phyloP scores from a whole-genome alignment of 768 basidiomycete genomes.

The Leucocoprinus sp. region DNA sequence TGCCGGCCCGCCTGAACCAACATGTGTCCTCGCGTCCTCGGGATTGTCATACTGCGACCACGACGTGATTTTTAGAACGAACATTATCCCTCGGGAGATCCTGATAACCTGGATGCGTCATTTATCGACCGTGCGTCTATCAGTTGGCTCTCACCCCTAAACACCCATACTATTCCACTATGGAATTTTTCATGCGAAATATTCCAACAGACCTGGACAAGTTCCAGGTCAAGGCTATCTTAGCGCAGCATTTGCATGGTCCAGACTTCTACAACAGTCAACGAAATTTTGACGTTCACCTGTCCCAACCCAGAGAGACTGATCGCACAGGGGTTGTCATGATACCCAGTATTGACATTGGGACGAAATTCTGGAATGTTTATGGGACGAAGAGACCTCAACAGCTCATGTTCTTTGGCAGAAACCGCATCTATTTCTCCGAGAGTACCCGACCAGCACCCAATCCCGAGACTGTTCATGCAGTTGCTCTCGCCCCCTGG shows the following conservation, averaged over 20 bases:
- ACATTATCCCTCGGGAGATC: no score
- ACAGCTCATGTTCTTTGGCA: conserved; percentile 15
- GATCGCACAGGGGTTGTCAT: conserved; percentile 38
- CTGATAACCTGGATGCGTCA: not conserved
- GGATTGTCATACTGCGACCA: no score
- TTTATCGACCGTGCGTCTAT: not conserved
- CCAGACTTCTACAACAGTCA: conserved; percentile 25
- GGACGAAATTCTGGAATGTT: conserved; percentile 30
- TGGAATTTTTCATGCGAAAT: conserved; percentile 33
- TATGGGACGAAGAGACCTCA: conserved; percentile 12
- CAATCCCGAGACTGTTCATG: conserved; percentile 28
- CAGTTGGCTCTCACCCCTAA: not conserved
- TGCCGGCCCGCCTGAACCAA: not conserved
- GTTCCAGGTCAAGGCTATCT: conserved; percentile 21
- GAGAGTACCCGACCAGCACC: conserved; percentile 17
- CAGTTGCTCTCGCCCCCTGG: conserved; percentile 29
- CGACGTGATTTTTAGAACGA: no score
- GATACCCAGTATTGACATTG: conserved; percentile 35
- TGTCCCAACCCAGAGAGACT: conserved; percentile 30
- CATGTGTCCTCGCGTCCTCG: no score
- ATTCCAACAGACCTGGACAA: conserved; percentile 23
- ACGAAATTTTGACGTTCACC: conserved; percentile 45
- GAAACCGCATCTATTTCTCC: conserved; percentile 25
- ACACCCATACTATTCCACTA: conserved; percentile 12
- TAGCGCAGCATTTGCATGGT: conserved; percentile 39